Percentiles rank a stretch among this genome's conserved stretches.
Evolutionary conservation across 1,284 basidiomycete species (phyloP).

Genomic region (Tylopilus sp.): DNA sequence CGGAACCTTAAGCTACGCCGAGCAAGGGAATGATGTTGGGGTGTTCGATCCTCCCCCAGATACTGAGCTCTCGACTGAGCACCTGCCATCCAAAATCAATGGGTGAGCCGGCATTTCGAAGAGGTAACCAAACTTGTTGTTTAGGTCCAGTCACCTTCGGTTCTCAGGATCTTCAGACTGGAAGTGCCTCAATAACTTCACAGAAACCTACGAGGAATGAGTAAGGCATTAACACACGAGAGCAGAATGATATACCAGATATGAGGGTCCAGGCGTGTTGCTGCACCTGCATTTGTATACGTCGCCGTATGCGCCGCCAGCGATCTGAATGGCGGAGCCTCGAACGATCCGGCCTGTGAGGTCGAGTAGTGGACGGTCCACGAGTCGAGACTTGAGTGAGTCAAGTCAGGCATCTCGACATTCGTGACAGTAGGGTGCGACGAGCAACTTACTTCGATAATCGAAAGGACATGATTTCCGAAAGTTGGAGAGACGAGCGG

Average conservation of each 20-base stretch:
- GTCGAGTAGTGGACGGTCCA: slow-evolving; percentile 1
- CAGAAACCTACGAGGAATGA: slow-evolving; percentile 3
- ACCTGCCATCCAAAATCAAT: not conserved
- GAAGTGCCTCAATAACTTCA: slow-evolving; percentile 7
- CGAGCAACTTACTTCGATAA: too few relatives aligned
- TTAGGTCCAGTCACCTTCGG: not conserved
- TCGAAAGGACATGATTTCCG: too few relatives aligned
- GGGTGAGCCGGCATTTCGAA: too few relatives aligned
- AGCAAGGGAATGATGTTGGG: slow-evolving; percentile 6
- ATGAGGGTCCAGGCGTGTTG: not conserved
- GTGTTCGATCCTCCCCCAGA: slow-evolving; percentile 7
- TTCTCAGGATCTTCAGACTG: not conserved
- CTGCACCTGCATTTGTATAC: slow-evolving; percentile 5
- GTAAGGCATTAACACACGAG: not conserved
- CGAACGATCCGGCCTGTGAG: not conserved
- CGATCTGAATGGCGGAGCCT: not conserved
- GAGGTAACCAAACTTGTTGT: not conserved
- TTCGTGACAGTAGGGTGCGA: too few relatives aligned
- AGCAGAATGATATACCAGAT: not conserved
- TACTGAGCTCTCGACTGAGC: slow-evolving; percentile 3
- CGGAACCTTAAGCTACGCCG: slow-evolving; percentile 5
- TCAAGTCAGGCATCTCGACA: too few relatives aligned
- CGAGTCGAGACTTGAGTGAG: too few relatives aligned
- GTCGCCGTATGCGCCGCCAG: slow-evolving; percentile 2
- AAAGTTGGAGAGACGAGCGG: too few relatives aligned